phyloP scores from a whole-genome alignment of 2,329 filamentous ascomycete species.

The Cryoendolithus antarcticus region DNA sequence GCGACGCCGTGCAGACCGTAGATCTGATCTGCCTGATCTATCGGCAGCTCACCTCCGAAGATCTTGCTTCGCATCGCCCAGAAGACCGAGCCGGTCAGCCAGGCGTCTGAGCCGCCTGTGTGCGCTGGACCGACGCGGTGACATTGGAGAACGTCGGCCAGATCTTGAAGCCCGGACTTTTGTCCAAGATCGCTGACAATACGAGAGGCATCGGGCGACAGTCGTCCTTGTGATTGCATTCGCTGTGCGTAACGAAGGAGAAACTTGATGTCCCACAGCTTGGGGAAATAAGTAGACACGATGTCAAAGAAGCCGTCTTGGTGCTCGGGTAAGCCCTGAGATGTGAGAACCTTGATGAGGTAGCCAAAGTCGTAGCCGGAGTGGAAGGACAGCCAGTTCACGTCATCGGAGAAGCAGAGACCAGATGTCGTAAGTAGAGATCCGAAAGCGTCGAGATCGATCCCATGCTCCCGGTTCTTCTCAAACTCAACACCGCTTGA shows the following conservation, averaged over 20 bases:
- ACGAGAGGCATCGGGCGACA: slow-evolving; percentile 53
- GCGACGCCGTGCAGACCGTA: slow-evolving; percentile 68
- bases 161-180: slow-evolving; percentile 84
- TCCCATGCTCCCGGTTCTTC: slow-evolving; percentile 73
- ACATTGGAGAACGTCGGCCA: slow-evolving; percentile 84
- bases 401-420: slow-evolving; percentile 72
- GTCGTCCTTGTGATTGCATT: slow-evolving; percentile 25
- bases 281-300: slow-evolving; percentile 86
- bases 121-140: slow-evolving; percentile 80
- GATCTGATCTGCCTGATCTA: slow-evolving; percentile 76
- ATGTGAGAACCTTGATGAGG: slow-evolving; percentile 82
- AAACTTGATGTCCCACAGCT: slow-evolving; percentile 92
- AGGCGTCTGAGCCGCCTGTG: slow-evolving; percentile 84
- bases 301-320: slow-evolving; percentile 81
- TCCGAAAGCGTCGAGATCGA: slow-evolving; percentile 81
- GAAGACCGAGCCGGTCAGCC: slow-evolving; percentile 88
- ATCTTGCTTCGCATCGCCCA: slow-evolving; percentile 85
- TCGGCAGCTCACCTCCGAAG: slow-evolving; percentile 68
- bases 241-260: slow-evolving; percentile 77
- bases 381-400: slow-evolving; percentile 96
- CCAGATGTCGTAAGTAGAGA: slow-evolving; percentile 84
- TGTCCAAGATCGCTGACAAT: slow-evolving; percentile 76
- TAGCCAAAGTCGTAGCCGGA: slow-evolving; percentile 98
- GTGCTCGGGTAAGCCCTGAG: slow-evolving; percentile 71
- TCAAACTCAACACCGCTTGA: slow-evolving; percentile 88